A percentile compares a stretch with the other conserved stretches of the same genome.
Conservation (phyloP, 2,329 filamentous ascomycete species). For the Penicillium sp. region DNA sequence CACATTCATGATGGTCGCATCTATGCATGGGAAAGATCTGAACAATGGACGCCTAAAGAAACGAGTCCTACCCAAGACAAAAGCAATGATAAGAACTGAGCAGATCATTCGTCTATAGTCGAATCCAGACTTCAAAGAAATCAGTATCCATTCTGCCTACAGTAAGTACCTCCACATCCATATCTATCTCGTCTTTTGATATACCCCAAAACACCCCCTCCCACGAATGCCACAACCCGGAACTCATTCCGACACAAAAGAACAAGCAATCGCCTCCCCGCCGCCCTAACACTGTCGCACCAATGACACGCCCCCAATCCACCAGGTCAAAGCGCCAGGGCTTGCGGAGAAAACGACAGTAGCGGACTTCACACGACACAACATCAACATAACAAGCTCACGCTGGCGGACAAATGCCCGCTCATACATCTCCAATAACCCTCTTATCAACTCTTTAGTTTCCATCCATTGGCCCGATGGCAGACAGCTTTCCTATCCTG, state of each 20-base stretch:
- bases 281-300: neutral
- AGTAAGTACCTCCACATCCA: neutral
- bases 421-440: slow-evolving; percentile 4
- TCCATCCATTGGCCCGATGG: slow-evolving; percentile 1
- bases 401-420: slow-evolving; percentile 19
- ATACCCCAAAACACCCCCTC: neutral
- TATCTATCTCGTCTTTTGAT: neutral
- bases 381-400: neutral
- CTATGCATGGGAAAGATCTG: no score
- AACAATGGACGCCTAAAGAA: neutral
- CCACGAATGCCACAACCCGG: neutral
- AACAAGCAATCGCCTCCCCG: slow-evolving; percentile 8
- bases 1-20: neutral
- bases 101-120: neutral
- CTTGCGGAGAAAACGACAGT: neutral
- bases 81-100: neutral
- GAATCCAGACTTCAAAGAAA: neutral
- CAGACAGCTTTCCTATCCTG: slow-evolving; percentile 4
- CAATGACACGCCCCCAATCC: neutral
- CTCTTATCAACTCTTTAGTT: slow-evolving; percentile 11
- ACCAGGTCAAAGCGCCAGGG: slow-evolving; percentile 14
- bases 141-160: neutral
- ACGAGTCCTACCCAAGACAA: neutral
- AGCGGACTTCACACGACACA: neutral
- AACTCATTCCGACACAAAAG: slow-evolving; percentile 1